Percentiles rank a stretch among this genome's conserved stretches.
Conservation (phyloP, 2,329 filamentous ascomycete species). For the Penicillium sp. region DNA sequence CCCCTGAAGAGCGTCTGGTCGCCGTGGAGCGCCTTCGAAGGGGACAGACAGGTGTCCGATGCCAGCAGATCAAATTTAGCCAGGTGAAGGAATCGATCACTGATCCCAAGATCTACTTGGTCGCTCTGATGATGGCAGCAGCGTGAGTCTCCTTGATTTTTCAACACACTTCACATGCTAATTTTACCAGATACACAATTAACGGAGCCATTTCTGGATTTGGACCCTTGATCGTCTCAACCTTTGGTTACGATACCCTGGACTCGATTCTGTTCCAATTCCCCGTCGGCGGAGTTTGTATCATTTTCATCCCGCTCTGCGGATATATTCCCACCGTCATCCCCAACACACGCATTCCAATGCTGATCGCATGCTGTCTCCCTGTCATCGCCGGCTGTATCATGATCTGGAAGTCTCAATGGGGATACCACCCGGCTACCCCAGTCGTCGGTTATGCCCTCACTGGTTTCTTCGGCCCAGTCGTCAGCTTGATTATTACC, state of each 20-base stretch:
- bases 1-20: slow-evolving; percentile 60
- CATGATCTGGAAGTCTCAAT: slow-evolving; percentile 69
- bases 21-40: slow-evolving; percentile 64
- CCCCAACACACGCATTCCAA: slow-evolving; percentile 63
- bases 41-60: slow-evolving; percentile 65
- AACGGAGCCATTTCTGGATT: slow-evolving; percentile 72
- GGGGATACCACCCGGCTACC: slow-evolving; percentile 64
- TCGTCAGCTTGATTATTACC: slow-evolving; percentile 63
- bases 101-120: slow-evolving; percentile 64
- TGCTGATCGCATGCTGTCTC: slow-evolving; percentile 66
- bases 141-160: slow-evolving; percentile 42
- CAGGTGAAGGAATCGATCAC: slow-evolving; percentile 61
- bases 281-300: slow-evolving; percentile 68
- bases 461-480: slow-evolving; percentile 71
- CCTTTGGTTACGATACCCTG: slow-evolving; percentile 65
- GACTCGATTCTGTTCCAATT: slow-evolving; percentile 73
- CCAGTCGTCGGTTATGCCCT: slow-evolving; percentile 72
- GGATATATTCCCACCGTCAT: slow-evolving; percentile 64
- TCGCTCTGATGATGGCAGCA: slow-evolving; percentile 68
- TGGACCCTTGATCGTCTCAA: slow-evolving; percentile 69
- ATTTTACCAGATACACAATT: slow-evolving; percentile 58
- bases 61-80: slow-evolving; percentile 58
- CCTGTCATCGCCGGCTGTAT: slow-evolving; percentile 73
- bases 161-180: background rate
- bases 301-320: slow-evolving; percentile 64